Evolutionary conservation across 1,284 basidiomycete species (phyloP), one percentile per base, ranked within the genome.

Genomic region (Apiotrichum mycotoxinovorans): DNA sequence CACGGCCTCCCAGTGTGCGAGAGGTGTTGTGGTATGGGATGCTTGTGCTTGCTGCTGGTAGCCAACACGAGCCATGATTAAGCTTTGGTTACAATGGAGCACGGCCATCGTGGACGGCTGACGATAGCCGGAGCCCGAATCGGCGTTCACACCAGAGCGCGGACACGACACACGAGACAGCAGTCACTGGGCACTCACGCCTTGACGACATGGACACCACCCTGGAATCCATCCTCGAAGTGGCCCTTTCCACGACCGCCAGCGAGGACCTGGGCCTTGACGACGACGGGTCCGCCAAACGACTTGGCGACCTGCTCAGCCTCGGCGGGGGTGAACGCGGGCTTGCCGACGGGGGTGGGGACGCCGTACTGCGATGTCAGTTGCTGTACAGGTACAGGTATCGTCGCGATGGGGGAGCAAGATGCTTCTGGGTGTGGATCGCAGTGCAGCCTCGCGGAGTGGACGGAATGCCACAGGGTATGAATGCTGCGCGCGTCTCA

Each of bases 201-300:
- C 73, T 91, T 84, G 63, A 98, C 85, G 81, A 91, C 85, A 78
- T 98, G 96, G 23, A 99, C 96, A 81, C 96, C 96, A 57, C 96
- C 95, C 78, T 98, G 87, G 74, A 98, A 86, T 33, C 96, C 96
- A 73, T 86, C 91, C 80, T 95, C 87, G 72, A 99, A 99, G 73
- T 91, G 88, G 56, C 96, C 96, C 83, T 98, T 98, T 68, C 96
- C 96, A 74, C 96, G 87, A 69, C 96, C 96, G 73, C 96, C 96
- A 64, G 96, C 96, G 58, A 99, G 87, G 11, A 99, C 96, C 79
- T 99, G 96, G 27, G 73, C 96, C 81, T 98, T 98, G 80, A 98
- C 92, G 33, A 97, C 92, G 57, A 93, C 85, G 62, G 84, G 83
- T 88, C 91, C 89, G 89, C 90, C 88, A 71, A 98, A 96, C 66